Percentiles rank a stretch among this genome's conserved stretches.
Conservation (phyloP, 2,329 filamentous ascomycete species). For the Coniochaeta sp. region DNA sequence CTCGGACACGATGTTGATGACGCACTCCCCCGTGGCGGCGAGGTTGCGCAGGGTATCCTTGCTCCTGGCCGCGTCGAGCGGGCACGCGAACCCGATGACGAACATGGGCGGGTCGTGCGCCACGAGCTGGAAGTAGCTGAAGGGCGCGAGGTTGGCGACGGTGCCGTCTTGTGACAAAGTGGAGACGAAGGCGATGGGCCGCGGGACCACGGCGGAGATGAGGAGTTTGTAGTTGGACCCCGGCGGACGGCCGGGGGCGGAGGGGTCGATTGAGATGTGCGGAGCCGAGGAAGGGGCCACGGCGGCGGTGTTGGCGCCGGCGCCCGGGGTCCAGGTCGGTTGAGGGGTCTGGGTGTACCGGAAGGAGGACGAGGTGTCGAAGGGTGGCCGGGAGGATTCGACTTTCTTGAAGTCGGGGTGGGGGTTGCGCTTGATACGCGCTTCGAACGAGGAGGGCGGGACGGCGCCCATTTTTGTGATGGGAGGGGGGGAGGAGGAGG, state of each 20-base stretch:
- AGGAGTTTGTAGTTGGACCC: conserved; percentile 86
- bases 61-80: conserved; percentile 33
- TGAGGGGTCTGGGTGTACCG: conserved; percentile 55
- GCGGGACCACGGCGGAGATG: conserved; percentile 74
- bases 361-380: conserved; percentile 39
- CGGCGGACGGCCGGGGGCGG: conserved; percentile 59
- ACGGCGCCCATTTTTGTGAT: background rate
- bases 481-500: background rate
- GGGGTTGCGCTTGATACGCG: conserved; percentile 51
- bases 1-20: conserved; percentile 83
- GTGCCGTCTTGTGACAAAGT: conserved; percentile 52
- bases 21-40: conserved; percentile 63
- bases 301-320: conserved; percentile 55
- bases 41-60: conserved; percentile 81
- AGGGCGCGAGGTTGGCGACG: conserved; percentile 73
- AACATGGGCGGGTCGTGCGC: conserved; percentile 85
- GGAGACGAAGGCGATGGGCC: conserved; percentile 65
- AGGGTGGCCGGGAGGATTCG: conserved; percentile 58
- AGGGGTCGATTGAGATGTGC: conserved; percentile 77
- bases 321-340: conserved; percentile 58
- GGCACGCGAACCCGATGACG: conserved; percentile 44
- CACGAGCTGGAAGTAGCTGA: conserved; percentile 79
- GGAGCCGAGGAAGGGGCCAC: conserved; percentile 14
- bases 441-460: background rate
- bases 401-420: conserved; percentile 71